Conservation (phyloP, 2,329 filamentous ascomycete genomes). For the Sordariomycetes sp. region DNA sequence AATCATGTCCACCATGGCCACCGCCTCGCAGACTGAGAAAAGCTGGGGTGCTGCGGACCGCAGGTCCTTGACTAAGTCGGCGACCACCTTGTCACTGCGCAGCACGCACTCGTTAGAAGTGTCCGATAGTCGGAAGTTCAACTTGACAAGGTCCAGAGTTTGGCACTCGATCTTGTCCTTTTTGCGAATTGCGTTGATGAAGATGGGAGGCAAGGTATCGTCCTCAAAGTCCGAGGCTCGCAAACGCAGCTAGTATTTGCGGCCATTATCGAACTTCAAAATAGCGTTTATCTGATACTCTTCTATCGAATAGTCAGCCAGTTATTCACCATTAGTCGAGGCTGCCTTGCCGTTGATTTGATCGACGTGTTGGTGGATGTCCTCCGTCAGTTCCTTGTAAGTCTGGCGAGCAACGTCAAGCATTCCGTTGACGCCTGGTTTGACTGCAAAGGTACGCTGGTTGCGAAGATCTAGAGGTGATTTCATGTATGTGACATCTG, state of each 20-base stretch:
- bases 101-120: slow-evolving; percentile 76
- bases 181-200: slow-evolving; percentile 69
- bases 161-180: slow-evolving; percentile 79
- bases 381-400: slow-evolving; percentile 79
- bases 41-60: slow-evolving; percentile 61
- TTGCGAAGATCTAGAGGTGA: slow-evolving; percentile 80
- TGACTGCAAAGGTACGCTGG: slow-evolving; percentile 84
- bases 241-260: slow-evolving; percentile 73
- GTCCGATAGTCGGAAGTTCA: slow-evolving; percentile 68
- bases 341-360: slow-evolving; percentile 49
- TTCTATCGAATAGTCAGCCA: slow-evolving; percentile 24
- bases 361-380: slow-evolving; percentile 63
- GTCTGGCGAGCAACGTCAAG: slow-evolving; percentile 83
- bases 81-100: slow-evolving; percentile 71
- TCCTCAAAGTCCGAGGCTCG: slow-evolving; percentile 52
- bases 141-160: slow-evolving; percentile 73
- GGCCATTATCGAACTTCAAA: slow-evolving; percentile 66
- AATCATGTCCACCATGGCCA: slow-evolving; percentile 83
- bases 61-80: slow-evolving; percentile 63
- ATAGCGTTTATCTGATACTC: slow-evolving; percentile 51
- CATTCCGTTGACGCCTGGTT: slow-evolving; percentile 73
- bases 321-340: slow-evolving; percentile 1
- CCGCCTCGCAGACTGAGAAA: slow-evolving; percentile 77
- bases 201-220: slow-evolving; percentile 49
- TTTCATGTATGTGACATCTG: slow-evolving; percentile 69